Evolutionary conservation across 2,329 filamentous ascomycete genomes (phyloP).

Genomic region (Elsinoe batatas): DNA sequence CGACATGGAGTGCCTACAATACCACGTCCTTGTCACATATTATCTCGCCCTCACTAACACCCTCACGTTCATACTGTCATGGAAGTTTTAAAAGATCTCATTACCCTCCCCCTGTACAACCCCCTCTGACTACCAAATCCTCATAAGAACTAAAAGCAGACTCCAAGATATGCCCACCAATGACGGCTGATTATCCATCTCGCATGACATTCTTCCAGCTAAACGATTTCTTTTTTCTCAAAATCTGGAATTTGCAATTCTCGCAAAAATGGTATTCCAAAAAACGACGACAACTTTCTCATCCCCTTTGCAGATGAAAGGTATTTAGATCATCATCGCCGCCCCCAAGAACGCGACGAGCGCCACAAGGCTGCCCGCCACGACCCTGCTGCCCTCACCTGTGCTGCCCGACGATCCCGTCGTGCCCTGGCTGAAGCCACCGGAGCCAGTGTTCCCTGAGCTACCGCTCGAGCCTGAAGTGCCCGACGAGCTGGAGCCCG

Average conservation of each 20-base stretch:
- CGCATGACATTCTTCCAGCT: background rate
- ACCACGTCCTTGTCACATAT: no score
- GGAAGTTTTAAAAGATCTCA: no score
- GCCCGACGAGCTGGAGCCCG: slow-evolving; percentile 15
- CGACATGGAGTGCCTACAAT: no score
- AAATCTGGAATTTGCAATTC: no score
- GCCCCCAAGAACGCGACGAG: slow-evolving; percentile 30
- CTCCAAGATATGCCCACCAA: background rate
- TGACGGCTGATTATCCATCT: background rate
- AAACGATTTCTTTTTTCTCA: slow-evolving; percentile 11
- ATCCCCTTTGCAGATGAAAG: background rate
- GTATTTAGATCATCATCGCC: slow-evolving; percentile 25
- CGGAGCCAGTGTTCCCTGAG: slow-evolving; percentile 15
- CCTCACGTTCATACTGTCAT: no score
- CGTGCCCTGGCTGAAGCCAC: slow-evolving; percentile 24
- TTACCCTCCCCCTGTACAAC: background rate
- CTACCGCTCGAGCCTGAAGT: slow-evolving; percentile 15
- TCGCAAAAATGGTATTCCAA: slow-evolving; percentile 10
- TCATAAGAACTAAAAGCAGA: background rate
- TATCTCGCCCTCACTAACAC: background rate
- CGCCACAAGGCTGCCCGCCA: slow-evolving; percentile 29
- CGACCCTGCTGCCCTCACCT: slow-evolving; percentile 23
- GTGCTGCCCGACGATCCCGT: slow-evolving; percentile 16
- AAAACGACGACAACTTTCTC: background rate
- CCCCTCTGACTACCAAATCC: background rate